These are phyloP conservation scores for Puccinellia tenuiflora DNA, from an alignment of 176 grass and related monocot species.

Conservation along the genomic window DNA sequence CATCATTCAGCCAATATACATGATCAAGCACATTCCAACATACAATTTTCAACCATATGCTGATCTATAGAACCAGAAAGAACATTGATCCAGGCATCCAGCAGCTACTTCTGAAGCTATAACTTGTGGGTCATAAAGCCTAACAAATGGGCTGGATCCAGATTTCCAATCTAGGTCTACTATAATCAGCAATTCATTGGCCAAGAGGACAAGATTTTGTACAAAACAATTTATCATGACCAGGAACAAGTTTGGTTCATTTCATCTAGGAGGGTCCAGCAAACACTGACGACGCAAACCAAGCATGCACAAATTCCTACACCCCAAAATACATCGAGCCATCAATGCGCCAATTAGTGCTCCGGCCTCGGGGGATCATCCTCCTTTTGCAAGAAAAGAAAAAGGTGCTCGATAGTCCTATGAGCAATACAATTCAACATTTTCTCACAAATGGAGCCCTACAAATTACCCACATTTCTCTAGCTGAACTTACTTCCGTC, in stretches of 20 bases:
- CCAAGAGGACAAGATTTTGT: not conserved
- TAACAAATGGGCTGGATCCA: not conserved
- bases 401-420: not conserved
- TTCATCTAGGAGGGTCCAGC: not conserved
- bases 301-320: not conserved
- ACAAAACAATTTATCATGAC: not conserved
- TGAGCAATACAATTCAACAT: not conserved
- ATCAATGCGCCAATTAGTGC: not conserved
- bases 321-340: not conserved
- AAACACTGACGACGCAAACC: not conserved
- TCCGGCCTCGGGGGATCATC: too few species aligned
- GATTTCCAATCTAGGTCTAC: not conserved
- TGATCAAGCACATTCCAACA: not conserved
- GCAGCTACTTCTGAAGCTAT: not conserved
- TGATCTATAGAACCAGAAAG: not conserved
- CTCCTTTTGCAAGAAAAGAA: too few species aligned
- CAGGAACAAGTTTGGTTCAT: not conserved
- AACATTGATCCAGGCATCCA: not conserved
- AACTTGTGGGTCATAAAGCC: not conserved
- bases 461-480: not conserved
- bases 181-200: not conserved
- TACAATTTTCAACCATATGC: not conserved
- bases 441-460: not conserved
- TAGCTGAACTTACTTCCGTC: not conserved
- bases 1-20: not conserved